Conservation (phyloP, 1,139 yeast species). For the Kurtzmaniella quercitrusa region DNA sequence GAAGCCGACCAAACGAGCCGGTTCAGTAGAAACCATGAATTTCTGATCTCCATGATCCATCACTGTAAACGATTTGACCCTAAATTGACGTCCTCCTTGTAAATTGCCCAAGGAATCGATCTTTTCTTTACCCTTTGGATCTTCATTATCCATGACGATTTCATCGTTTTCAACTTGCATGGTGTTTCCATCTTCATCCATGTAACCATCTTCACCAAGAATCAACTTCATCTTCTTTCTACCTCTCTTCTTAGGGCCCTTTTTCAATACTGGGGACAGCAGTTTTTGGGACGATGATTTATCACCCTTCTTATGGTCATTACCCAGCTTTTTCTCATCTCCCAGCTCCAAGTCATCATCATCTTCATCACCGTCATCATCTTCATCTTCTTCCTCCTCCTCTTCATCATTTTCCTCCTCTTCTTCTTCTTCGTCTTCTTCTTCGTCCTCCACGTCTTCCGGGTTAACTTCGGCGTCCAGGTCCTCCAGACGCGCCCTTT, state of each 20-base stretch:
- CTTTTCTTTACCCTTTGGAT: conserved; percentile 75
- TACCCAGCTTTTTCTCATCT: conserved; percentile 17
- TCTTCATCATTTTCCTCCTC: conserved; percentile 17
- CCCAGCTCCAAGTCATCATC: conserved; percentile 15
- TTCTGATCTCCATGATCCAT: conserved; percentile 67
- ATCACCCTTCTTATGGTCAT: conserved; percentile 13
- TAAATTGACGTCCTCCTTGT: conserved; percentile 70
- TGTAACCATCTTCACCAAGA: conserved; percentile 34
- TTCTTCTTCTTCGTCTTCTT: conserved; percentile 16
- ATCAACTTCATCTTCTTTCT: conserved; percentile 39
- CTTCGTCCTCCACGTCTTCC: conserved; percentile 19
- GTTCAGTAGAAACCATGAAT: conserved; percentile 92
- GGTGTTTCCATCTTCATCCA: conserved; percentile 50
- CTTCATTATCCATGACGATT: conserved; percentile 67
- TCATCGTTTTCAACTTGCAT: conserved; percentile 71
- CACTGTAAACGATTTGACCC: conserved; percentile 79
- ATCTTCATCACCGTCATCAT: conserved; percentile 21
- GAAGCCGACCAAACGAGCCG: conserved; percentile 92
- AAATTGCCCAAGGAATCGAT: conserved; percentile 66
- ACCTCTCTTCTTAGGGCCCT: conserved; percentile 39
- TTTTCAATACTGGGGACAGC: conserved; percentile 5
- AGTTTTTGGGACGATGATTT: conserved; percentile 10
- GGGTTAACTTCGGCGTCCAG: conserved; percentile 13
- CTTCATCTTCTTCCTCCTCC: conserved; percentile 18
- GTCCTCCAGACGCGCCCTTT: conserved; percentile 3